These are phyloP conservation scores for Ceratocystis albifundus DNA, from an alignment of 2,329 filamentous ascomycete species.

Conservation along the genomic window DNA sequence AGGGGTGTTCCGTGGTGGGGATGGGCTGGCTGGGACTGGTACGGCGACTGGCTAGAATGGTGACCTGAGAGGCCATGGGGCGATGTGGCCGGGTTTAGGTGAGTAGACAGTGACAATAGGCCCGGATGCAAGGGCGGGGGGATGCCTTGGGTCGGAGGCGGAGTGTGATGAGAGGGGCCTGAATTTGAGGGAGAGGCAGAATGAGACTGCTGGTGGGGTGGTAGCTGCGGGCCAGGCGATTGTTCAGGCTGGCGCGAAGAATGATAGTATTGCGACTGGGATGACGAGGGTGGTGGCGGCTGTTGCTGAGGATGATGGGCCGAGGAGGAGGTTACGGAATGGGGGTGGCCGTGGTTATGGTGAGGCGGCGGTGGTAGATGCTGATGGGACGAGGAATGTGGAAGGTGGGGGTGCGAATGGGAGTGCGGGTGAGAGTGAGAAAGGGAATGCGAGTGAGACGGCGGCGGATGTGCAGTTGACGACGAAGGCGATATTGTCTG, in stretches of 20 bases:
- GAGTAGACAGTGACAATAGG: slow-evolving; percentile 17
- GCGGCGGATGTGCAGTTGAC: slow-evolving; percentile 27
- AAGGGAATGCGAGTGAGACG: slow-evolving; percentile 24
- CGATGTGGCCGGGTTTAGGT: neutral
- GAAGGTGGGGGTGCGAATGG: slow-evolving; percentile 25
- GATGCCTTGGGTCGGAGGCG: neutral
- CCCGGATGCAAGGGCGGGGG: neutral
- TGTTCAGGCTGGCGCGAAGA: neutral
- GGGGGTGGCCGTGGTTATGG: slow-evolving; percentile 8
- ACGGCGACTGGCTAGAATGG: slow-evolving; percentile 19
- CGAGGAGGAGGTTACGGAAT: neutral
- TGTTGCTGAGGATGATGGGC: slow-evolving; percentile 2
- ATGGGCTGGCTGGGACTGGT: slow-evolving; percentile 27
- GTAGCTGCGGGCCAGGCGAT: neutral
- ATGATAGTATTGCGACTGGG: slow-evolving; percentile 23
- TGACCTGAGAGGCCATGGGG: slow-evolving; percentile 5
- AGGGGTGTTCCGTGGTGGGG: slow-evolving; percentile 27
- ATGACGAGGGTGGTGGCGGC: slow-evolving; percentile 12
- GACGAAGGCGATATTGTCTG: slow-evolving; percentile 28
- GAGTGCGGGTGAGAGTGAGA: slow-evolving; percentile 17
- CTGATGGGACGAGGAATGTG: slow-evolving; percentile 24
- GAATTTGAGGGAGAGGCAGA: neutral
- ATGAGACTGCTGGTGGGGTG: slow-evolving; percentile 1
- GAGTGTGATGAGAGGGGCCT: neutral
- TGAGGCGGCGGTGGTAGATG: slow-evolving; percentile 28